phyloP scores from a whole-genome alignment of 1,284 basidiomycete species.

The Ceraceosorus bombacis region DNA sequence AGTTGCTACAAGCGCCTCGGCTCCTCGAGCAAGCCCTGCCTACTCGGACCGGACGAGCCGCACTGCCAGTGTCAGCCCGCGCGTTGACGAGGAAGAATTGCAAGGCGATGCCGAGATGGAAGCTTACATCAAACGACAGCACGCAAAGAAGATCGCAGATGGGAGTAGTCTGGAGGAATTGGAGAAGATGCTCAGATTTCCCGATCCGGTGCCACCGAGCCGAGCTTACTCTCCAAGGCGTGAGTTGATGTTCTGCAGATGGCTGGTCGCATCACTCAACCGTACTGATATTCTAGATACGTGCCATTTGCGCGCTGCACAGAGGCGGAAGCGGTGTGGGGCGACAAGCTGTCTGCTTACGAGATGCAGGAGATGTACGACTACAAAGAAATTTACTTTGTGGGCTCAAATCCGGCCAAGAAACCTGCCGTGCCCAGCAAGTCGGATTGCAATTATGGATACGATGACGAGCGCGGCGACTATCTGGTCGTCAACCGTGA shows the following conservation, averaged over 20 bases:
- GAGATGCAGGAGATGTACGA: conserved; percentile 88
- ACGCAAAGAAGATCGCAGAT: conserved; percentile 74
- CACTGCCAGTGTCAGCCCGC: conserved; percentile 10
- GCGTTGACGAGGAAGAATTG: conserved; percentile 67
- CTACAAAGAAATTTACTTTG: conserved; percentile 74
- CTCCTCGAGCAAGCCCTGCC: background rate
- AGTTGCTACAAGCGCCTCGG: conserved; percentile 1
- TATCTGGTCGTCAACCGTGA: conserved; percentile 84
- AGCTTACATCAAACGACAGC: conserved; percentile 81
- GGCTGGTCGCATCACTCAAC: too few species aligned
- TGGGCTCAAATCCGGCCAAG: conserved; percentile 55
- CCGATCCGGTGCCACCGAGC: conserved; percentile 71
- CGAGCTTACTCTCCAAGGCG: conserved; percentile 61
- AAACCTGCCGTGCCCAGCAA: conserved; percentile 48
- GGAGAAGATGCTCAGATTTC: conserved; percentile 82
- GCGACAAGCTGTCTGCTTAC: conserved; percentile 54
- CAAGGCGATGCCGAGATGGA: conserved; percentile 94
- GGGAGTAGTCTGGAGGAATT: conserved; percentile 73
- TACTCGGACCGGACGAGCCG: conserved; percentile 1
- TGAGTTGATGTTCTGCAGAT: too few species aligned
- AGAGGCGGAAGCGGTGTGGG: conserved; percentile 49
- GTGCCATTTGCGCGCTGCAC: too few species aligned
- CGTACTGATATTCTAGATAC: too few species aligned
- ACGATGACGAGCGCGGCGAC: conserved; percentile 97
- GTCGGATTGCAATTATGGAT: conserved; percentile 84